These are phyloP conservation scores for Penicillium canariense DNA, from an alignment of 495 filamentous ascomycete genomes.

Conservation along the genomic window DNA sequence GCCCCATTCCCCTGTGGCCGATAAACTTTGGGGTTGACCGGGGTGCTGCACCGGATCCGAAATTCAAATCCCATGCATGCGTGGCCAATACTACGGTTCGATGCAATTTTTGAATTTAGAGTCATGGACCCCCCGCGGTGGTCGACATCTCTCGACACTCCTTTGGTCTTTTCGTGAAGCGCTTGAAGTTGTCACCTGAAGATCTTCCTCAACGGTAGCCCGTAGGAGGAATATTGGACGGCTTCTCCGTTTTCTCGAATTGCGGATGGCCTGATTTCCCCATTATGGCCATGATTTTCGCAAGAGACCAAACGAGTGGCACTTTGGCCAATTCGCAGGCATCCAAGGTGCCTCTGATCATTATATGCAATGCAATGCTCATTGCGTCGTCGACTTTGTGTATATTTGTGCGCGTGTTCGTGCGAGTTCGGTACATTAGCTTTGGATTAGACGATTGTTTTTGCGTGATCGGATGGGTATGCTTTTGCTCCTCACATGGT, in stretches of 20 bases:
- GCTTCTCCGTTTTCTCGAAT: not conserved
- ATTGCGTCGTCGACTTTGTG: conserved; percentile 1
- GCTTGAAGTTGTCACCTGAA: not conserved
- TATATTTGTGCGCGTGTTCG: conserved; percentile 6
- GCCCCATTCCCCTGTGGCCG: not conserved
- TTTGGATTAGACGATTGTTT: conserved; percentile 1
- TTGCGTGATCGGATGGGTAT: conserved; percentile 14
- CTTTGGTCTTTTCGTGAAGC: not conserved
- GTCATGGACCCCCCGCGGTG: not conserved
- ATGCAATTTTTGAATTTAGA: not conserved
- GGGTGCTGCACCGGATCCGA: not conserved
- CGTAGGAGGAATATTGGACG: not conserved
- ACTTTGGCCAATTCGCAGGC: not conserved
- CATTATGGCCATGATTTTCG: not conserved
- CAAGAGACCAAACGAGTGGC: not conserved
- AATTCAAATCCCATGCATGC: not conserved
- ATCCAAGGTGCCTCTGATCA: conserved; percentile 5
- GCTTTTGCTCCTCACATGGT: not conserved
- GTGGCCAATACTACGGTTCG: not conserved
- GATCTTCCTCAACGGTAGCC: not conserved
- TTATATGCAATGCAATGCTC: conserved; percentile 12
- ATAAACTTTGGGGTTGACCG: not conserved
- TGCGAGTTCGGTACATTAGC: conserved; percentile 3
- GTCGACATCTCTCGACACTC: not conserved
- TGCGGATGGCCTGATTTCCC: not conserved